Base-by-base conservation (phyloP, 768 basidiomycete genomes). In the Naganishia kalamii region DNA sequence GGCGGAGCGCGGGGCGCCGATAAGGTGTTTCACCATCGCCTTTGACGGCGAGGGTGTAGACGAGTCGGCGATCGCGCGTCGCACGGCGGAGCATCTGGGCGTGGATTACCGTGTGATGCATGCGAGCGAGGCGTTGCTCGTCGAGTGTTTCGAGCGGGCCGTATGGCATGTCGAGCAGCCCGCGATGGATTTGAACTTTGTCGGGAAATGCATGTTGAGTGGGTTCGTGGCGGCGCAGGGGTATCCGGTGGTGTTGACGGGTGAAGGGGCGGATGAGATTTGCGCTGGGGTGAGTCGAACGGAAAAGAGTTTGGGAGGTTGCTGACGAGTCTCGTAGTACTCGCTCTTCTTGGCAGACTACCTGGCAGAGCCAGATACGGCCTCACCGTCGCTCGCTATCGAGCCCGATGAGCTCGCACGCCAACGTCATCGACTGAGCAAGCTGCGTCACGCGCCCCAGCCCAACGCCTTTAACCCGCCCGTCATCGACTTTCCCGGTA, bases 181-280 rank as follows among this genome's bases (percentile, higher is more conserved):
- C 29, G 65, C 65, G 21, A 68, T 69, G 48, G 73, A 75, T 66
- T 51, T 74, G 27, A 73, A 72, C 65, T 72, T 68, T 62, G 70
- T 73, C 2, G 74, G 71, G 15, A 75, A 75, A 61, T 72, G 67
- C 59, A 69, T 69, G 21, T 66, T 75, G 33, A 70, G 69, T 5
- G 60, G 64, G 37, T 65, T 74, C 5, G 70, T 72, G 25, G 52
- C 68, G 29, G 50, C 65, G 32, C 70, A 70, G 37, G 74, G 74
- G 25, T 75, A 72, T 62, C 71, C 72, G 57, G 71, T 74, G 27
- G 74, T 72, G 49, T 61, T 75, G 46, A 75, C 74, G 37, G 74
- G 74, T 23, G 74, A 75, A 64, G 74, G 74, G 8, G 70, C 74
- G 12, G 74, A 75, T 57, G 74, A 75, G 67, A 66, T 70, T 27